Percentiles rank a stretch among this genome's conserved stretches.
Conservation (phyloP, 345 rosid genomes). For the Camelina hispida region DNA sequence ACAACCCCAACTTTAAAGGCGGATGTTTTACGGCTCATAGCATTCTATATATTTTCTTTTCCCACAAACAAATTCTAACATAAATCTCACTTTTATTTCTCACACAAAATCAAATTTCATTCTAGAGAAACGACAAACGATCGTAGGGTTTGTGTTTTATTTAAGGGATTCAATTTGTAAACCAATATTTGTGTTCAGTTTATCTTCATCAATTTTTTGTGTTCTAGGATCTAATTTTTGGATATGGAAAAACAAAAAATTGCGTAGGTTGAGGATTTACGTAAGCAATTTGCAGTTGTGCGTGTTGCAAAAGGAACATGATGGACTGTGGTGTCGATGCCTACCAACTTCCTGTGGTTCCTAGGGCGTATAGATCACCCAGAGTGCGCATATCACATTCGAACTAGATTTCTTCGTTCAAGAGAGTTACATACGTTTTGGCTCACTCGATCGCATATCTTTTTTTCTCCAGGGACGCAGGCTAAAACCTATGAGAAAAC, state of each 20-base stretch:
- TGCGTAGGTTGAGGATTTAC: slow-evolving; percentile 17
- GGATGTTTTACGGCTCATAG: slow-evolving; percentile 30
- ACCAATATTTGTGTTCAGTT: not conserved
- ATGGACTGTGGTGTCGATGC: slow-evolving; percentile 30
- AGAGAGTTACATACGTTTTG: not conserved
- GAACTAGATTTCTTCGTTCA: slow-evolving; percentile 3
- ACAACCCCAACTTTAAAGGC: slow-evolving; percentile 42
- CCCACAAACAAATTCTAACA: slow-evolving; percentile 20
- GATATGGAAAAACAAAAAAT: not conserved
- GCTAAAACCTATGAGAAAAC: slow-evolving; percentile 4
- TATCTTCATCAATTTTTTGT: not conserved
- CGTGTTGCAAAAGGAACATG: slow-evolving; percentile 27
- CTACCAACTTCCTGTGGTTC: slow-evolving; percentile 23
- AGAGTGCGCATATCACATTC: slow-evolving; percentile 1
- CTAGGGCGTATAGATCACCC: slow-evolving; percentile 34
- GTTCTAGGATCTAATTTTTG: slow-evolving; percentile 4
- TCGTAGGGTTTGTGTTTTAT: slow-evolving; percentile 4
- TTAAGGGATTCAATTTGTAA: not conserved
- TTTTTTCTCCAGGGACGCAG: slow-evolving; percentile 25
- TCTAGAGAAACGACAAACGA: not conserved
- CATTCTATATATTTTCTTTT: slow-evolving; percentile 15
- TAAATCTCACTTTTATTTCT: slow-evolving; percentile 33
- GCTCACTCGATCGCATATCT: not conserved
- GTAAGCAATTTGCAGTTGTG: slow-evolving; percentile 15
- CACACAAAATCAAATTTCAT: not conserved